Evolutionary conservation across 192 early-diverging fungal species (phyloP), one percentile per base, ranked within the genome.

Genomic region (Coemansia sp.): DNA sequence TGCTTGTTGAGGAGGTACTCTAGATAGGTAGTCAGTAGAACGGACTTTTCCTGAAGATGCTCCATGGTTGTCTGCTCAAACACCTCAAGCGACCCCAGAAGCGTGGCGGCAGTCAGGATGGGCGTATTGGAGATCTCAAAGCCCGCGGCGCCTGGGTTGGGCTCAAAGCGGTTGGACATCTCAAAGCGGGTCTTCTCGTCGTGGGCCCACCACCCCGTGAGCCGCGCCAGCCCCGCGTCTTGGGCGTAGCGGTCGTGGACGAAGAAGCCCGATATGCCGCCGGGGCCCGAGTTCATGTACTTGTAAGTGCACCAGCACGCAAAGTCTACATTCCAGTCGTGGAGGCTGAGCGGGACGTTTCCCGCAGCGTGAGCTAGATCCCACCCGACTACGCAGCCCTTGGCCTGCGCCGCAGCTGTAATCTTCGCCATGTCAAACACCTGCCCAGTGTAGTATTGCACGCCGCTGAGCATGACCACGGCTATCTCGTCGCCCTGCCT

Each of bases 271-370:
- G 89, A 94, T 66, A 99, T 97, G 43, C 92, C 92, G 44, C 97
- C 97, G 0, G 97, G 94, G 3, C 97, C 96, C n/a, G 95, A 89
- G 75, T 99, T 99, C 52, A 99, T 82, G 78, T 99, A 99, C 79
- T 99, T 99, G 89, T 99, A 99, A 5, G 96, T 92, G 87, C 96
- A 98, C 97, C 97, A 98, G 74, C 90, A 92, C 12, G 97, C 97
- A 90, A 98, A 98, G 74, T 99, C 97, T 12, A 96, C 95, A 39
- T 90, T 85, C 97, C 97, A 99, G 74, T 95, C 94, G 79, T 98
- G 95, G 68, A 99, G 81, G 43, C 88, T 70, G 57, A 98, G 78
- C 38, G 90, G 90, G 1, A 97, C 89, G 86, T 99, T 99, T 41
- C 97, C 97, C 12, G 87, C 94, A 2, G 96, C 97, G 71, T 99